phyloP scores from a whole-genome alignment of 2,329 filamentous ascomycete genomes.

The Penicillium sp. region DNA sequence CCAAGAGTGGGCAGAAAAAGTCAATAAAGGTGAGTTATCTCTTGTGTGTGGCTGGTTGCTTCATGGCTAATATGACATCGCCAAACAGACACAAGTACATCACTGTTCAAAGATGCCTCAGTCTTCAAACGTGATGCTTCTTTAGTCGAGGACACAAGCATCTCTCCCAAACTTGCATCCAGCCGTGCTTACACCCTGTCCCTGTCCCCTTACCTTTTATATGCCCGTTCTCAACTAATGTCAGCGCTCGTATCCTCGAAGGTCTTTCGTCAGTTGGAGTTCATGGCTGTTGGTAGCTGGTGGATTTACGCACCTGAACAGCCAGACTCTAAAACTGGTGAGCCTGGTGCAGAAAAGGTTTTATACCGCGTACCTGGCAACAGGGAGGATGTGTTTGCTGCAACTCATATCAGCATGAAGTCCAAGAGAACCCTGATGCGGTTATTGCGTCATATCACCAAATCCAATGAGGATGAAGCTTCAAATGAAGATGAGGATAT shows the following conservation, averaged over 20 bases:
- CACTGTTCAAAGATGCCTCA: conserved; percentile 43
- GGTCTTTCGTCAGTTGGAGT: conserved; percentile 86
- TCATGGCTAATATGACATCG: conserved; percentile 23
- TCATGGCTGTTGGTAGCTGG: conserved; percentile 89
- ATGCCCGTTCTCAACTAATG: conserved; percentile 76
- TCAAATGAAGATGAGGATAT: conserved; percentile 55
- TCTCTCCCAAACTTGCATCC: conserved; percentile 35
- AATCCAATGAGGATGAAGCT: conserved; percentile 54
- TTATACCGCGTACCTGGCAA: conserved; percentile 79
- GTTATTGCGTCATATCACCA: conserved; percentile 83
- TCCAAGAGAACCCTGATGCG: conserved; percentile 89
- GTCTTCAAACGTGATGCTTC: conserved; percentile 24
- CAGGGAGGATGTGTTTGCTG: conserved; percentile 86
- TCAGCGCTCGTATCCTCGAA: conserved; percentile 82
- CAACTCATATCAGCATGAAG: conserved; percentile 70
- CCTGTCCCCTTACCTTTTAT: conserved; percentile 81
- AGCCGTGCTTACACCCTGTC: conserved; percentile 79
- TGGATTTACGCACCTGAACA: conserved; percentile 62
- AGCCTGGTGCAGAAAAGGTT: conserved; percentile 26
- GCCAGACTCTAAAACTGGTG: conserved; percentile 11
- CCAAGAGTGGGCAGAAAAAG: conserved; percentile 66
- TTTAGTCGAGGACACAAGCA: neutral
- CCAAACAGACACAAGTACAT: conserved; percentile 34
- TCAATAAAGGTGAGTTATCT: conserved; percentile 39
- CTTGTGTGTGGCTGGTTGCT: conserved; percentile 9